Evolutionary conservation across 2,329 filamentous ascomycete genomes (phyloP).

Genomic region (Aspergillus proliferans): DNA sequence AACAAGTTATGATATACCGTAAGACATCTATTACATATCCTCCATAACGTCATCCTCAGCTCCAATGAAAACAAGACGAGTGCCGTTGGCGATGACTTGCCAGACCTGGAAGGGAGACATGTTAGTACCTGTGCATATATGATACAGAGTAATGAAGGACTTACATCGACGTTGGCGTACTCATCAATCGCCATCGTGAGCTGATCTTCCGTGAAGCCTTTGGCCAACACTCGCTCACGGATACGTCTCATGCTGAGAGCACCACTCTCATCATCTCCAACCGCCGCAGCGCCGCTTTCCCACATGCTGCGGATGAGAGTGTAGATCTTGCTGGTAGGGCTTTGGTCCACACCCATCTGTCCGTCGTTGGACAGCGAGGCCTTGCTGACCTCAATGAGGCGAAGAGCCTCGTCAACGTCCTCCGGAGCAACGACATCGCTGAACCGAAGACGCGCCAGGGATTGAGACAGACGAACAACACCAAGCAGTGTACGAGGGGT

Average conservation of each 20-base stretch:
- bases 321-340: constrained; percentile 84
- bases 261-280: constrained; percentile 64
- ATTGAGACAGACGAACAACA: constrained; percentile 86
- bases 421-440: constrained; percentile 76
- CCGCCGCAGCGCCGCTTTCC: constrained; percentile 73
- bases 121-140: constrained; percentile 32
- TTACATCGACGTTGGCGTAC: constrained; percentile 82
- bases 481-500: constrained; percentile 90
- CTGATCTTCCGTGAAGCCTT: constrained; percentile 94
- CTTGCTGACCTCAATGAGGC: constrained; percentile 88
- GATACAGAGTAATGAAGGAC: constrained; percentile 36
- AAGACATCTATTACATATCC: constrained; percentile 32
- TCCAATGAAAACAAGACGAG: constrained; percentile 64
- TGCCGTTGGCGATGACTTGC: constrained; percentile 68
- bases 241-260: constrained; percentile 86
- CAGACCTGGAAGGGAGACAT: constrained; percentile 52
- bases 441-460: constrained; percentile 86
- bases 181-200: constrained; percentile 81
- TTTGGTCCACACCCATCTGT: constrained; percentile 60
- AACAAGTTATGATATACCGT: neutral
- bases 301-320: constrained; percentile 85
- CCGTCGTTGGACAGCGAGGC: constrained; percentile 75
- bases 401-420: constrained; percentile 90
- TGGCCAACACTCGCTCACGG: constrained; percentile 84
- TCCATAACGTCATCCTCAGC: constrained; percentile 49